Conservation (phyloP, 176 grass and related monocot genomes). For the Oryza punctata region DNA sequence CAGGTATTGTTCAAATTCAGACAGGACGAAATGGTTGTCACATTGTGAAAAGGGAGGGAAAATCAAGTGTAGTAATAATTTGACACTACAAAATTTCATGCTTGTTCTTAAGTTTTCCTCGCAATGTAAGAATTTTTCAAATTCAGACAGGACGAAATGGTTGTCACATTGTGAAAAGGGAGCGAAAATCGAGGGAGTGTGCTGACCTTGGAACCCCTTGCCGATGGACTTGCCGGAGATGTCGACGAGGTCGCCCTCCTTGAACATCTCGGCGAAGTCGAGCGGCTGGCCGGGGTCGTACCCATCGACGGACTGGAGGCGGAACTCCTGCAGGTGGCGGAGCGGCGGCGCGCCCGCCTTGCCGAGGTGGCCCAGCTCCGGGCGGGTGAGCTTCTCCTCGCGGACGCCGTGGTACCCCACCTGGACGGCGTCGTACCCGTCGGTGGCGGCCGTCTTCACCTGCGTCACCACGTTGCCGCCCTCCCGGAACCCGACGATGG, state of each 20-base stretch:
- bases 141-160: not conserved
- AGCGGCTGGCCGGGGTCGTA: constrained; percentile 80
- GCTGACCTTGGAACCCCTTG: constrained; percentile 94
- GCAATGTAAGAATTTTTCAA: not conserved
- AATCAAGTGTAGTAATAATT: no score
- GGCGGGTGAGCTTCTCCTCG: constrained; percentile 84
- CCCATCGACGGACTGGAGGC: constrained; percentile 60
- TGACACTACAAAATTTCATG: not conserved
- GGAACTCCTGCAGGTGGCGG: constrained; percentile 88
- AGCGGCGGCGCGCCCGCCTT: constrained; percentile 82
- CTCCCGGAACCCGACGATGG: constrained; percentile 80
- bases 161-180: not conserved
- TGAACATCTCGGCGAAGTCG: constrained; percentile 70
- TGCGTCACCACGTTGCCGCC: constrained; percentile 89
- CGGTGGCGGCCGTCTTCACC: constrained; percentile 81
- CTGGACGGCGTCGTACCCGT: constrained; percentile 88
- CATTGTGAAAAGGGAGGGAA: no score
- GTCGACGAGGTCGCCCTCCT: constrained; percentile 91
- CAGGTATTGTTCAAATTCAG: no score
- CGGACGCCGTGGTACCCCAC: constrained; percentile 91
- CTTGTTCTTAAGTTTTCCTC: not conserved
- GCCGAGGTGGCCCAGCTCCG: constrained; percentile 88
- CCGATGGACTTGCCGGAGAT: constrained; percentile 89
- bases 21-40: no score
- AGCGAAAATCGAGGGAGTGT: not conserved